Percentiles rank a stretch among this genome's conserved stretches.
These are phyloP conservation scores for Coleophoma cylindrospora DNA, from an alignment of 2,329 filamentous ascomycete genomes.

Conservation along the genomic window DNA sequence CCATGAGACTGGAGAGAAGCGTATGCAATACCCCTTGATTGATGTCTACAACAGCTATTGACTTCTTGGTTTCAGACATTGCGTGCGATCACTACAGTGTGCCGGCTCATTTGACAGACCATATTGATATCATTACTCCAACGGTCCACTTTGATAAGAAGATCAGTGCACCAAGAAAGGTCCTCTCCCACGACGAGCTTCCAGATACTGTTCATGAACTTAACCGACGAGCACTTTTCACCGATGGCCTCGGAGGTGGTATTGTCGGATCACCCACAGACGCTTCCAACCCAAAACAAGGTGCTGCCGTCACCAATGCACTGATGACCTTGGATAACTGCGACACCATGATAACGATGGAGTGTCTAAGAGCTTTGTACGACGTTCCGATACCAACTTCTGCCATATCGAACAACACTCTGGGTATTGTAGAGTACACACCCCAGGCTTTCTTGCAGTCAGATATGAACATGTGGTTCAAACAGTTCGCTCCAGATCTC, in stretches of 20 bases:
- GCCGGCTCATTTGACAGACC: slow-evolving; percentile 19
- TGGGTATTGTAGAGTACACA: slow-evolving; percentile 50
- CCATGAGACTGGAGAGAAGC: slow-evolving; percentile 40
- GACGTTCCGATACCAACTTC: slow-evolving; percentile 34
- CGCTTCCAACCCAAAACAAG: slow-evolving; percentile 19
- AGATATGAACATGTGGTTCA: slow-evolving; percentile 44
- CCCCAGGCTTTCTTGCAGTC: slow-evolving; percentile 46
- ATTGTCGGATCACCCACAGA: slow-evolving; percentile 23
- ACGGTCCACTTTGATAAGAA: slow-evolving; percentile 26
- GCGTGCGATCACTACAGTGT: slow-evolving; percentile 26
- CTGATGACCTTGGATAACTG: slow-evolving; percentile 32
- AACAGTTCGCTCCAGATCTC: slow-evolving; percentile 35
- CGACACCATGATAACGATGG: slow-evolving; percentile 49
- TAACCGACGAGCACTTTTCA: slow-evolving; percentile 7
- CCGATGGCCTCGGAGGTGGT: slow-evolving; percentile 3
- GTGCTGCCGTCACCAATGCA: slow-evolving; percentile 15
- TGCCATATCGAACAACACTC: slow-evolving; percentile 36
- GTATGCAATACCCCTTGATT: not conserved
- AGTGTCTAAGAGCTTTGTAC: slow-evolving; percentile 50
- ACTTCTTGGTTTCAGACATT: slow-evolving; percentile 9
- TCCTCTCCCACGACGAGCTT: slow-evolving; percentile 33
- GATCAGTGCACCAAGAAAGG: slow-evolving; percentile 7
- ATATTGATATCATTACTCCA: slow-evolving; percentile 27
- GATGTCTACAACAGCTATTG: too few species aligned
- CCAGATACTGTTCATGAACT: slow-evolving; percentile 18